phyloP scores from a whole-genome alignment of 2,329 filamentous ascomycete genomes.

The Colletotrichum noveboracense region DNA sequence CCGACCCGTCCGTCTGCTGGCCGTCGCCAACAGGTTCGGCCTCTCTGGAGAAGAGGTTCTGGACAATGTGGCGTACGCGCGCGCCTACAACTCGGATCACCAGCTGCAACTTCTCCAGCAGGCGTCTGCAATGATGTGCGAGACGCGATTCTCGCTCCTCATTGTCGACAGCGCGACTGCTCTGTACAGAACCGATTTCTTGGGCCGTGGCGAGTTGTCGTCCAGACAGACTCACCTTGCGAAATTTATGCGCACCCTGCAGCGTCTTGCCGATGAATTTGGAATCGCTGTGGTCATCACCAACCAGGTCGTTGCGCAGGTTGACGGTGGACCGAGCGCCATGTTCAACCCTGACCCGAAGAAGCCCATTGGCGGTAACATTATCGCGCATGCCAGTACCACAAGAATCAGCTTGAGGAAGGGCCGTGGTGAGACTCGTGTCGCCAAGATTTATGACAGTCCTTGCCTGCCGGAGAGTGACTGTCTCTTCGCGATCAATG shows the following conservation, averaged over 20 bases:
- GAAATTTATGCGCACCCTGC: conserved; percentile 86
- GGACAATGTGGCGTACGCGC: conserved; percentile 97
- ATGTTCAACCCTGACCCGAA: conserved; percentile 99
- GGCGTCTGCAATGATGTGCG: conserved; percentile 98
- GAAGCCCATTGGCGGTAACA: conserved; percentile 98
- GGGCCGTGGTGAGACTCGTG: conserved; percentile 90
- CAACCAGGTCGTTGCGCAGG: conserved; percentile 97
- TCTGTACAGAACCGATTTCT: conserved; percentile 94
- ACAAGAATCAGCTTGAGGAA: conserved; percentile 96
- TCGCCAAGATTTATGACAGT: conserved; percentile 99
- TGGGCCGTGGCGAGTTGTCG: conserved; percentile 96
- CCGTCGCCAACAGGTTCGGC: conserved; percentile 93
- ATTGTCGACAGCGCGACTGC: conserved; percentile 96
- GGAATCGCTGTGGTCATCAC: conserved; percentile 98
- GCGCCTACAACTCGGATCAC: conserved; percentile 98
- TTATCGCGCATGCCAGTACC: conserved; percentile 96
- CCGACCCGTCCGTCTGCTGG: conserved; percentile 85
- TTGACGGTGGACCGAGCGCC: conserved; percentile 91
- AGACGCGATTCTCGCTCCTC: conserved; percentile 94
- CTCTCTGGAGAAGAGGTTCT: conserved; percentile 96
- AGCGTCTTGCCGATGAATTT: conserved; percentile 81
- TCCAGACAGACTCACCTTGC: conserved; percentile 87
- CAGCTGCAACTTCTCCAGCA: conserved; percentile 95
- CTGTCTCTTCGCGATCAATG: conserved; percentile 94
- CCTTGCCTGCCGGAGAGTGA: conserved; percentile 96